A percentile compares a stretch with the other conserved stretches of the same genome.
These are phyloP conservation scores for Rhodotorula sp. DNA, from an alignment of 1,284 basidiomycete genomes.

Conservation along the genomic window DNA sequence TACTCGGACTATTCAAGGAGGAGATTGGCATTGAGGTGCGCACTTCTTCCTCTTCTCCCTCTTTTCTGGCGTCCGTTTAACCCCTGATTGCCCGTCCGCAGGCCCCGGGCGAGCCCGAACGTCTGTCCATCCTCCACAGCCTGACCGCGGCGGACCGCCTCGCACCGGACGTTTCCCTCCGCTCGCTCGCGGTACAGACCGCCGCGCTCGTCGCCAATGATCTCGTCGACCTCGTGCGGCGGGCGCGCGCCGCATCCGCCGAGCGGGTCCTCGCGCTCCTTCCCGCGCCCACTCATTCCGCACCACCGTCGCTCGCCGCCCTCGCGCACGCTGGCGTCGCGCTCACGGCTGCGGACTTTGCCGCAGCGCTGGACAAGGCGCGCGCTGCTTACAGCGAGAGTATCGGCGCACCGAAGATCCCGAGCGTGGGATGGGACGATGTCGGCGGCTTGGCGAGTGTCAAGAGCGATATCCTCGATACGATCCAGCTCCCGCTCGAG, in stretches of 20 bases:
- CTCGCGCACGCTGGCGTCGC: constrained; percentile 38
- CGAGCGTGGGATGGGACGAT: constrained; percentile 96
- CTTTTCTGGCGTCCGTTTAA: neutral
- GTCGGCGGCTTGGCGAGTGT: constrained; percentile 88
- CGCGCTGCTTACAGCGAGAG: constrained; percentile 82
- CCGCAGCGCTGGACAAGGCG: constrained; percentile 69
- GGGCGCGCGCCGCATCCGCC: constrained; percentile 65
- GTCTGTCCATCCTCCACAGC: constrained; percentile 65
- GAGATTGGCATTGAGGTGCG: constrained; percentile 73
- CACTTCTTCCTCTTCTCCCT: neutral
- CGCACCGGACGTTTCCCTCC: constrained; percentile 76
- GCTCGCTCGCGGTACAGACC: constrained; percentile 77
- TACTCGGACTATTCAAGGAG: constrained; percentile 83
- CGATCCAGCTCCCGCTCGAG: constrained; percentile 91
- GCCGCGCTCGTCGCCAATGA: constrained; percentile 88
- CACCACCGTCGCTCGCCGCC: constrained; percentile 1
- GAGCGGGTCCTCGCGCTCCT: constrained; percentile 56
- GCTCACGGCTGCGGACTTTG: constrained; percentile 41
- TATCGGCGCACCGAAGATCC: constrained; percentile 96
- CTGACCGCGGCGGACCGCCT: constrained; percentile 59
- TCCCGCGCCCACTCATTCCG: neutral
- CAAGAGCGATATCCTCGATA: constrained; percentile 93
- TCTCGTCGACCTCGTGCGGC: constrained; percentile 68
- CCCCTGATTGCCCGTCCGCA: constrained; percentile 48
- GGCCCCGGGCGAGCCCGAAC: constrained; percentile 77